Evolutionary conservation across 2,329 filamentous ascomycete genomes (phyloP).

Genomic region (Achaetomium macrosporum): DNA sequence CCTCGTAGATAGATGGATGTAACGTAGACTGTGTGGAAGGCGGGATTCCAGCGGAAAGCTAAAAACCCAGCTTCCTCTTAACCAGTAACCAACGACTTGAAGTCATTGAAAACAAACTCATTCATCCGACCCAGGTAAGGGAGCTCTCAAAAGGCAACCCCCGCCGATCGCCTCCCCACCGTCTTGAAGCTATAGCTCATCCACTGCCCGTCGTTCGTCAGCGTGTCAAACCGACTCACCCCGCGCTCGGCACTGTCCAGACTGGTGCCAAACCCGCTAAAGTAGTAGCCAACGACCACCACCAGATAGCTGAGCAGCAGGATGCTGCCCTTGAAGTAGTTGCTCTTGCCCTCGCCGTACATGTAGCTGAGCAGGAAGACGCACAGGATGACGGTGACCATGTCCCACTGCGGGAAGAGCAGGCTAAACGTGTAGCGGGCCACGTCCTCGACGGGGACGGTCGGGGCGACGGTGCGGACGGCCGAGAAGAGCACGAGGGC

Average conservation of each 20-base stretch:
- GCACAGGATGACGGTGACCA: constrained; percentile 93
- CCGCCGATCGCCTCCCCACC: constrained; percentile 41
- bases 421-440: constrained; percentile 68
- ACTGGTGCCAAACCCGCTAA: constrained; percentile 52
- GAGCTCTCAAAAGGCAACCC: constrained; percentile 32
- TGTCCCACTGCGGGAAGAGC: constrained; percentile 98
- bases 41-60: too few species aligned
- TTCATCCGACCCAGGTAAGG: too few species aligned
- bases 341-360: constrained; percentile 98
- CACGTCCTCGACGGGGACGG: constrained; percentile 35
- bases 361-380: constrained; percentile 96
- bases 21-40: too few species aligned
- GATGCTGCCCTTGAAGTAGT: constrained; percentile 99
- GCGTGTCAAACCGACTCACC: constrained; percentile 47
- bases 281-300: constrained; percentile 86
- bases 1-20: too few species aligned
- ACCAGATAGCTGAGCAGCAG: constrained; percentile 89
- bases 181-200: constrained; percentile 45
- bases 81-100: too few species aligned
- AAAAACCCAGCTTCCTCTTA: too few species aligned
- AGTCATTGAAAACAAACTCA: too few species aligned
- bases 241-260: constrained; percentile 37
- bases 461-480: constrained; percentile 43
- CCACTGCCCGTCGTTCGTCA: constrained; percentile 46
- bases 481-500: constrained; percentile 89